Evolutionary conservation across 108 stramenopile genomes (phyloP).

Genomic region (Parmales sp.): DNA sequence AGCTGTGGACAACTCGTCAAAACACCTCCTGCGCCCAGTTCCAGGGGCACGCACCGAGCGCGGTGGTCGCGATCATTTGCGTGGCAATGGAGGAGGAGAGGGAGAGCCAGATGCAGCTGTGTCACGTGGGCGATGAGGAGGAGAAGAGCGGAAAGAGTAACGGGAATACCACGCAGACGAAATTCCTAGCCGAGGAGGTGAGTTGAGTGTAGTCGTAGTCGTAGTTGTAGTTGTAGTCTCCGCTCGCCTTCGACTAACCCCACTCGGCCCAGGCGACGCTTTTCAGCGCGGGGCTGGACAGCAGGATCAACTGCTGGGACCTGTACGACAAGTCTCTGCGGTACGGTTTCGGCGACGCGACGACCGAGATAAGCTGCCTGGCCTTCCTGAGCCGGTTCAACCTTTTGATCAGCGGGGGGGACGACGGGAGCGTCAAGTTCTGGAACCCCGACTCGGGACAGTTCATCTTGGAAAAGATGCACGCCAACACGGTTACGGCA

Average conservation of each 20-base stretch:
- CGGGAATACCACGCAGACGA: no score
- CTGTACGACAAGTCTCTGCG: not conserved
- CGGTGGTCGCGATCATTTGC: no score
- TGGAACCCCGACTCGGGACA: conserved; percentile 1
- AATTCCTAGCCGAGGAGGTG: no score
- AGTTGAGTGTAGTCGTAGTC: no score
- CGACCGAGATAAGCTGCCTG: not conserved
- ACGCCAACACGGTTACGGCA: not conserved
- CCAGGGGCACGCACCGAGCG: not conserved
- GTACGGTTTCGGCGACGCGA: not conserved
- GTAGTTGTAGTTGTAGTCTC: no score
- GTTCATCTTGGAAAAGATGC: not conserved
- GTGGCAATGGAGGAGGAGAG: no score
- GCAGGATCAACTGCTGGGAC: conserved; percentile 4
- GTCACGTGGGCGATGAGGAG: no score
- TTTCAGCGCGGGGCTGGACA: conserved; percentile 3
- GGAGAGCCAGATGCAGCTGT: no score
- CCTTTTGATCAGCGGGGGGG: not conserved
- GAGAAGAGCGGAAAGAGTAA: no score
- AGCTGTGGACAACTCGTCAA: not conserved
- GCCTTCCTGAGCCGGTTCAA: not conserved
- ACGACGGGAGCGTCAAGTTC: not conserved
- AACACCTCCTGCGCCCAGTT: not conserved
- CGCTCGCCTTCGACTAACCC: no score
- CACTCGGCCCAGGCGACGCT: not conserved